Percentiles rank a stretch among this genome's conserved stretches.
phyloP scores from a whole-genome alignment of 768 basidiomycete species.

The Tulasnella sp. region DNA sequence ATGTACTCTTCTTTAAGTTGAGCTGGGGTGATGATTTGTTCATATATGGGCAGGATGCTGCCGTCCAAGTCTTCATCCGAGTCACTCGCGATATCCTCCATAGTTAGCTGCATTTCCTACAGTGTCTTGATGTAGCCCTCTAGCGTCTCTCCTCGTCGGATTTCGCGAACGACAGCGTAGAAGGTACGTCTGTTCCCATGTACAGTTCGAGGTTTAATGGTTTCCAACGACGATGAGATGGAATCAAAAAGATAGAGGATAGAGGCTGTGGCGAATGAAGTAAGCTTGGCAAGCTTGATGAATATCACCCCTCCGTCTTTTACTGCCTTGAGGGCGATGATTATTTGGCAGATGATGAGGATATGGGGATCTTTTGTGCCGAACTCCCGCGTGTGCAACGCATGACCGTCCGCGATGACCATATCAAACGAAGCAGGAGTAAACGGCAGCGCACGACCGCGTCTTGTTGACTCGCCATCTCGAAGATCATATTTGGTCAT shows the following conservation, averaged over 20 bases:
- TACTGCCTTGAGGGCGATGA: neutral
- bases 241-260: conserved; percentile 1
- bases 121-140: too few relatives aligned
- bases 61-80: neutral
- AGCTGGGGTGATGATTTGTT: neutral
- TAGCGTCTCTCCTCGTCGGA: too few relatives aligned
- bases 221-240: neutral
- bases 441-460: too few relatives aligned
- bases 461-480: too few relatives aligned
- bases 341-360: neutral
- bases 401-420: too few relatives aligned
- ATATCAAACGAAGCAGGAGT: too few relatives aligned
- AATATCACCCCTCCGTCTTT: neutral
- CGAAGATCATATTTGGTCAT: too few relatives aligned
- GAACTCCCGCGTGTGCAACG: too few relatives aligned
- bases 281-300: neutral
- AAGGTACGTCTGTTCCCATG: neutral
- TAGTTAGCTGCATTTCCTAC: too few relatives aligned
- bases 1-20: neutral
- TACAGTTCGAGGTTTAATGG: neutral
- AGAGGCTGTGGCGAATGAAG: neutral
- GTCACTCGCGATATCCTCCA: too few relatives aligned
- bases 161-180: too few relatives aligned
- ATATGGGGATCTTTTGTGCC: neutral
- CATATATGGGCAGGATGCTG: neutral